Evolutionary conservation across 805 yeast species (phyloP), one percentile per base, ranked within the genome.

Genomic region (Henningerozyma blattae): DNA sequence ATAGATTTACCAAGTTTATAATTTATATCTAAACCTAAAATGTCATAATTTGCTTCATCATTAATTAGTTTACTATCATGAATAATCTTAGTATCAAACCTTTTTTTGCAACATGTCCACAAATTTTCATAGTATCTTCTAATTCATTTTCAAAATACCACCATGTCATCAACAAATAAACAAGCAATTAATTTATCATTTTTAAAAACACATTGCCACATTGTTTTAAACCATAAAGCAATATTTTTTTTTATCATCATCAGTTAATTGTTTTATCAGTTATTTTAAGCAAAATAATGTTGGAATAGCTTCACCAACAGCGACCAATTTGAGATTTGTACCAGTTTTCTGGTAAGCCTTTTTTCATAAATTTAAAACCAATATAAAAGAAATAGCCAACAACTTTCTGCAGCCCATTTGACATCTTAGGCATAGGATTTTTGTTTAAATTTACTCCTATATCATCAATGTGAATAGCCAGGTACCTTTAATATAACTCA

Each of bases 141-240:
- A 29, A 12, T 17, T 28, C 32, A n/a, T 31, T 24, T 13, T n/a
- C n/a, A 37, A 31, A 18, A 36, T 27, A 37, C 22, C 15, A 41
- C 27, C 40, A 41, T 39, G 25, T 39, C 40, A 22, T 41, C 42
- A 9, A 36, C 42, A 14, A 39, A 41, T n/a, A 38, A 27, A 27
- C 38, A 34, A 13, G 35, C 16, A 15, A 30, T 25, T 10, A 33
- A 17, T 20, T 25, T 25, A 8, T 25, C 15, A n/a, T 30, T 35
- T 13, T 35, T 14, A 19, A 36, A 36, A 14, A 41, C 37, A 18
- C 41, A 41, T 25, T 35, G 32, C 45, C 45, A 39, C 9, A 22
- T 20, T 34, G 40, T 6, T 34, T 37, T 15, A 37, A 15, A 8
- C 40, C 40, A 18, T 27, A 30, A 12, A 30, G 8, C 15, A 36